phyloP scores from a whole-genome alignment of 495 filamentous ascomycete genomes.

The Podospora bellae-mahoneyi region DNA sequence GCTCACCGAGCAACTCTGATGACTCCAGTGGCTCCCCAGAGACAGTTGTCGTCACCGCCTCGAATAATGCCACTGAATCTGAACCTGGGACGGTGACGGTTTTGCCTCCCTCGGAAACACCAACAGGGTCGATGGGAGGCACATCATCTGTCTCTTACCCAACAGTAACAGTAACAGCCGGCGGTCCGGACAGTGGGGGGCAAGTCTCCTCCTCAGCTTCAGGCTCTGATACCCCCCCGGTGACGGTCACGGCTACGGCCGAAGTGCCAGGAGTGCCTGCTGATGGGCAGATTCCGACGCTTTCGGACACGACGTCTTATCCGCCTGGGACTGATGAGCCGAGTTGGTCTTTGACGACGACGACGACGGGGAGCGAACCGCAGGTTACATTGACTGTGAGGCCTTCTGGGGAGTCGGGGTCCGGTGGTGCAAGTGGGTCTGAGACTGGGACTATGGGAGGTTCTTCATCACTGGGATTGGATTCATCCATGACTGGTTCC shows the following conservation, averaged over 20 bases:
- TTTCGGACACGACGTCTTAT: neutral
- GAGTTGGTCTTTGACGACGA: neutral
- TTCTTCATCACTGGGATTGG: too few relatives aligned
- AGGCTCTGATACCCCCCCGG: neutral
- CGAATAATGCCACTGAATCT: neutral
- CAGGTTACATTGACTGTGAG: neutral
- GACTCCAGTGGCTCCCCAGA: neutral
- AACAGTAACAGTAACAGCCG: neutral
- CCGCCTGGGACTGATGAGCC: neutral
- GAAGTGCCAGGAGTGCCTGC: neutral
- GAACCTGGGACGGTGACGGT: conserved; percentile 3
- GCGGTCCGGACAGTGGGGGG: neutral
- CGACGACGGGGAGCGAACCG: neutral
- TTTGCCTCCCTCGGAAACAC: neutral
- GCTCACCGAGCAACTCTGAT: neutral
- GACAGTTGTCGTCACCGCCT: conserved; percentile 16
- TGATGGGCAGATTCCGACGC: neutral
- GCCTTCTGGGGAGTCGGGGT: neutral
- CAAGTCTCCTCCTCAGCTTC: neutral
- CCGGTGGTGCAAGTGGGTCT: neutral
- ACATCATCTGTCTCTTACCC: too few relatives aligned
- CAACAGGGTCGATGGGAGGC: neutral
- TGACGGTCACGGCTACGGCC: neutral
- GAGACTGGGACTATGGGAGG: too few relatives aligned
- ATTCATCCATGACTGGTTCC: neutral